Base-by-base conservation (phyloP, 164 flowering plant species). In the Kingdonia uniflora region DNA sequence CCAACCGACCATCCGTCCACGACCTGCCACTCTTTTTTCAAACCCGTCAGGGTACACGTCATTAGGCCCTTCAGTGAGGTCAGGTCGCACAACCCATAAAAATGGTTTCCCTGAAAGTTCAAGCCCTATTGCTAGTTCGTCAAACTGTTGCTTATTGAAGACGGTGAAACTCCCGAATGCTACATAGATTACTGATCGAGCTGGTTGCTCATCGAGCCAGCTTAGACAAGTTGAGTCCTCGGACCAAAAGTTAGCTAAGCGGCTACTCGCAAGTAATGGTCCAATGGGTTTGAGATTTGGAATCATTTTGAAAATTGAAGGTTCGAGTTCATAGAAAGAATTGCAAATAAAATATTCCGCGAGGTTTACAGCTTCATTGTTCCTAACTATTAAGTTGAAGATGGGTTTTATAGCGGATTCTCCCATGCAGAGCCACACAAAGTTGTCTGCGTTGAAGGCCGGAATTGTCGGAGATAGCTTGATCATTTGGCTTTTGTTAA, bases 401-500 rank as follows among this genome's bases (percentile, higher is more conserved):
- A 29, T 8, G 4, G 35, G 35, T 29, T 29, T 29, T 3, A 29
- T 8, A 29, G 35, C 4, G 8, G 35, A 29, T 29, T 29, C 35
- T 29, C 8, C 35, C 35, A 29, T 29, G 35, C 35, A 29, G 35
- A 29, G 4, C 35, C 35, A 29, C 35, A 29, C 35, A 29, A 29
- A 8, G 35, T 29, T 29, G 35, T 29, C 35, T 3, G 35, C 35
- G 6, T 29, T 29, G 6, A 29, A 29, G 8, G 35, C 35, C 35
- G 35, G 35, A 3, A 29, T 8, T 29, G 35, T 29, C 4, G 35
- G 6, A n/a, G n/a, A 29, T 8, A 29, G 35, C 8, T 29, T 8
- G 49, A 74, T 46, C 47, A 17, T 56, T 44, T 64, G 52, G 5
- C 62, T 14, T 35, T 60, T 54, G 0, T 51, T 12, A 14, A 63